Percentiles rank a stretch among this genome's conserved stretches.
These are phyloP conservation scores for Lodderomyces jiufengensis DNA, from an alignment of 1,139 yeast species.

Conservation along the genomic window DNA sequence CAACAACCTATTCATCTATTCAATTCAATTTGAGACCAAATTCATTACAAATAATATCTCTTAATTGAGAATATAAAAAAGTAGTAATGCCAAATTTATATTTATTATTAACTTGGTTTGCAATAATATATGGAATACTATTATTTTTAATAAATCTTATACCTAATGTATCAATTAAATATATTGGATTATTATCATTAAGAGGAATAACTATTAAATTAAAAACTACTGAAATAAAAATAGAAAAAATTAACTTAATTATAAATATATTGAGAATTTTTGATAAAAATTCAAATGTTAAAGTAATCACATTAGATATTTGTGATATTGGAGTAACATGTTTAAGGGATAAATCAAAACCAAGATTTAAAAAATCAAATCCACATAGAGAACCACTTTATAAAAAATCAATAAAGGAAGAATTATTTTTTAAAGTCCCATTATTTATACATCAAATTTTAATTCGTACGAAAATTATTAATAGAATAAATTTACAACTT, in stretches of 20 bases:
- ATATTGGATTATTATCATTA: conserved; percentile 37
- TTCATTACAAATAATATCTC: too few relatives aligned
- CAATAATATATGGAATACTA: conserved; percentile 17
- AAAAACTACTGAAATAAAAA: conserved; percentile 16
- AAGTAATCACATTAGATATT: conserved; percentile 30
- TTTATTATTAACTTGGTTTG: conserved; percentile 7
- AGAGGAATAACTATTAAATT: conserved; percentile 26
- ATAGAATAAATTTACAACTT: conserved; percentile 31
- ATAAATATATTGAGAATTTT: conserved; percentile 26
- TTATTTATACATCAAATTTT: conserved; percentile 15
- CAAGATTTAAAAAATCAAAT: neutral
- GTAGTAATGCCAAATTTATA: conserved; percentile 8
- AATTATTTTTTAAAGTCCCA: conserved; percentile 12
- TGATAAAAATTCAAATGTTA: conserved; percentile 24
- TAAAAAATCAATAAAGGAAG: conserved; percentile 9
- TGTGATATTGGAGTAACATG: conserved; percentile 22
- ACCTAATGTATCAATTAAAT: conserved; percentile 32
- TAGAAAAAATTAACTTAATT: conserved; percentile 23
- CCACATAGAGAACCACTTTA: neutral
- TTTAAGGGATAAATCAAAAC: conserved; percentile 1
- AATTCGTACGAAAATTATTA: conserved; percentile 22
- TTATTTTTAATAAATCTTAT: conserved; percentile 26
- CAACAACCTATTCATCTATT: too few relatives aligned
- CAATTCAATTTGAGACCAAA: too few relatives aligned
- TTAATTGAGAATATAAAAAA: too few relatives aligned